These are phyloP conservation scores for Herpetomonas samuelpessoai DNA, from an alignment of 208 protist genomes.

Conservation along the genomic window DNA sequence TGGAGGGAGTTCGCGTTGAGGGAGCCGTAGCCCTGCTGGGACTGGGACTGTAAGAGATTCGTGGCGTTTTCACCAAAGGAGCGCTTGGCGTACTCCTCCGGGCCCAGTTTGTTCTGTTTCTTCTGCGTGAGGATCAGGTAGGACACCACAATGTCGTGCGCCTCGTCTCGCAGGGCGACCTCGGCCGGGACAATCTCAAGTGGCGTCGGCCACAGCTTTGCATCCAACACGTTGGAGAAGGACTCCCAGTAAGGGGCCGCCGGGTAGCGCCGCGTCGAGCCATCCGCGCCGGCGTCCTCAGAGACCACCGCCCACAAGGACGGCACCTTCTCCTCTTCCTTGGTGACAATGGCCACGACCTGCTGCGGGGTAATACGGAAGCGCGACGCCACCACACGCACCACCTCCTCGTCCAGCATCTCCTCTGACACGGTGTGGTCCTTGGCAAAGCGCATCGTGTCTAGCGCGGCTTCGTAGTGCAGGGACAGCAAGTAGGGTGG, in stretches of 20 bases:
- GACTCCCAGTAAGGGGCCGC: conserved; percentile 65
- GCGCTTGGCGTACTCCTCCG: conserved; percentile 32
- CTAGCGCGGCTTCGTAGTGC: conserved; percentile 64
- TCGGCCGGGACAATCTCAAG: conserved; percentile 71
- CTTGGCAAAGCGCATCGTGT: conserved; percentile 56
- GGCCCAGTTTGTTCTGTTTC: conserved; percentile 56
- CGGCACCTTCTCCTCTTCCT: conserved; percentile 50
- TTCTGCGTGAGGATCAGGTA: conserved; percentile 70
- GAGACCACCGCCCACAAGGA: conserved; percentile 42
- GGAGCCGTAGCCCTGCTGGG: conserved; percentile 75
- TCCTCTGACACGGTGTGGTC: conserved; percentile 25
- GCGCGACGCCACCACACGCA: conserved; percentile 48
- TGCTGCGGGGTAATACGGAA: conserved; percentile 49
- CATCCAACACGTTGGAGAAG: conserved; percentile 71
- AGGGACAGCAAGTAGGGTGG: conserved; percentile 61
- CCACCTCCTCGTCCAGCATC: conserved; percentile 54
- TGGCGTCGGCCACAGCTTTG: conserved; percentile 76
- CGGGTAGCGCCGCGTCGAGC: conserved; percentile 43
- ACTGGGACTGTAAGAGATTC: conserved; percentile 53
- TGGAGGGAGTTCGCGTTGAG: conserved; percentile 82
- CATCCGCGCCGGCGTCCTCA: conserved; percentile 12
- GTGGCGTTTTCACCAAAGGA: conserved; percentile 41
- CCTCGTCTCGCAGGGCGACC: conserved; percentile 56
- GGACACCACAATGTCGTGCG: conserved; percentile 72
- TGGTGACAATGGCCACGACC: conserved; percentile 43